Evolutionary conservation across 2,329 filamentous ascomycete genomes (phyloP).

Genomic region (Penicillium sp.): DNA sequence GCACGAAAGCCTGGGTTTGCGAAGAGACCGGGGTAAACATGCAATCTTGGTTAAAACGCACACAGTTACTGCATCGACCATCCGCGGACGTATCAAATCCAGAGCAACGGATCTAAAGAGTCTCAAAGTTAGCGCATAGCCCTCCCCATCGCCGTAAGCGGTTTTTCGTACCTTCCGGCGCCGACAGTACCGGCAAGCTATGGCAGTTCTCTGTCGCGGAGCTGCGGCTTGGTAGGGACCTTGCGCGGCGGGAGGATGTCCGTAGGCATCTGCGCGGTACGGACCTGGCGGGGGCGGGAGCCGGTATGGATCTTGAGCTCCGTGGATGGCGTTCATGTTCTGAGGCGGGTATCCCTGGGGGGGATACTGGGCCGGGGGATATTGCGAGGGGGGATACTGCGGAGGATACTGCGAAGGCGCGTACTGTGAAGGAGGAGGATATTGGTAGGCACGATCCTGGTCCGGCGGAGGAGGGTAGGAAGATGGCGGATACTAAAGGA

Average conservation of each 20-base stretch:
- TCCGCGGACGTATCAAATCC: conserved; percentile 72
- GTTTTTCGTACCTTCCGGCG: conserved; percentile 50
- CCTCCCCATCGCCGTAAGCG: neutral
- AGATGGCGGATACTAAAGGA: conserved; percentile 33
- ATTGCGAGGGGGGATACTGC: conserved; percentile 37
- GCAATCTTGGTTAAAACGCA: conserved; percentile 74
- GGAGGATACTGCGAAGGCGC: conserved; percentile 25
- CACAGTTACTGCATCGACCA: conserved; percentile 72
- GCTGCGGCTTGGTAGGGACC: conserved; percentile 49
- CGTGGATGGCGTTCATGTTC: conserved; percentile 47
- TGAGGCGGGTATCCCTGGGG: conserved; percentile 39
- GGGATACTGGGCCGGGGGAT: conserved; percentile 31
- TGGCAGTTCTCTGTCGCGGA: conserved; percentile 54
- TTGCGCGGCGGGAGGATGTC: conserved; percentile 39
- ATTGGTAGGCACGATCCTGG: conserved; percentile 35
- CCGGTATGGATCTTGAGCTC: conserved; percentile 46
- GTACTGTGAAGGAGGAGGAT: conserved; percentile 39
- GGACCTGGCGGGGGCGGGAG: conserved; percentile 46
- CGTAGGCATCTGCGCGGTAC: conserved; percentile 47
- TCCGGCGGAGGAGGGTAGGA: conserved; percentile 34
- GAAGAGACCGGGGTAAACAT: conserved; percentile 76
- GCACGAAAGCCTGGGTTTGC: conserved; percentile 73
- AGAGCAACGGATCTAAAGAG: conserved; percentile 70
- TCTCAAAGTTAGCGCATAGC: conserved; percentile 1
- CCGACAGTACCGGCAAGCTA: conserved; percentile 55